Percentiles rank a stretch among this genome's conserved stretches.
Evolutionary conservation across 768 basidiomycete species (phyloP).

Genomic region (Tephrocybe sp.): DNA sequence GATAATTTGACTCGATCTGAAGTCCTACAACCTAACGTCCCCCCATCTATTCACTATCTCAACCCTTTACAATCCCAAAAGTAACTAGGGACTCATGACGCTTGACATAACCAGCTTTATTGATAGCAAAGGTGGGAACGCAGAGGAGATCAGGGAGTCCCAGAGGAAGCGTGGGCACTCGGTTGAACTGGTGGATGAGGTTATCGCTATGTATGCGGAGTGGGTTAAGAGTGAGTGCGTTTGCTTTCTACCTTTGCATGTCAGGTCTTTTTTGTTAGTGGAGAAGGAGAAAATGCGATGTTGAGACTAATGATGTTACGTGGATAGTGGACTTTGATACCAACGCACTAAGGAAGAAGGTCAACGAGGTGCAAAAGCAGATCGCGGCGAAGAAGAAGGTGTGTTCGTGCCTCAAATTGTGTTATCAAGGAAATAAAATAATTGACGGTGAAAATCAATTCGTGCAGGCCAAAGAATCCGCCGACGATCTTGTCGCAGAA

Average conservation of each 20-base stretch:
- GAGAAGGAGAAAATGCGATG: too few species aligned
- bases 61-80: too few species aligned
- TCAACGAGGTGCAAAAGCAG: constrained; percentile 92
- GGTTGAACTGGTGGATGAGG: constrained; percentile 91
- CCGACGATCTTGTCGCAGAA: constrained; percentile 80
- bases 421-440: not conserved
- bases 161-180: constrained; percentile 89
- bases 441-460: not conserved
- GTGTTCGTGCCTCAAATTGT: constrained; percentile 1
- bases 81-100: too few species aligned
- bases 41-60: too few species aligned
- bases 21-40: too few species aligned
- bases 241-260: constrained; percentile 3
- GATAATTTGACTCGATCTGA: too few species aligned
- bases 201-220: constrained; percentile 86
- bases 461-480: constrained; percentile 83
- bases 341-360: constrained; percentile 74
- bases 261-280: not conserved
- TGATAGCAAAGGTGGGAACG: constrained; percentile 88
- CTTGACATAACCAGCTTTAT: constrained; percentile 81
- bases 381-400: constrained; percentile 95
- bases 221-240: constrained; percentile 82
- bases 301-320: too few species aligned
- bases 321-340: constrained; percentile 84
- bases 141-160: constrained; percentile 86